phyloP scores from a whole-genome alignment of 2,329 filamentous ascomycete genomes.

The Sordariomycetes sp. region DNA sequence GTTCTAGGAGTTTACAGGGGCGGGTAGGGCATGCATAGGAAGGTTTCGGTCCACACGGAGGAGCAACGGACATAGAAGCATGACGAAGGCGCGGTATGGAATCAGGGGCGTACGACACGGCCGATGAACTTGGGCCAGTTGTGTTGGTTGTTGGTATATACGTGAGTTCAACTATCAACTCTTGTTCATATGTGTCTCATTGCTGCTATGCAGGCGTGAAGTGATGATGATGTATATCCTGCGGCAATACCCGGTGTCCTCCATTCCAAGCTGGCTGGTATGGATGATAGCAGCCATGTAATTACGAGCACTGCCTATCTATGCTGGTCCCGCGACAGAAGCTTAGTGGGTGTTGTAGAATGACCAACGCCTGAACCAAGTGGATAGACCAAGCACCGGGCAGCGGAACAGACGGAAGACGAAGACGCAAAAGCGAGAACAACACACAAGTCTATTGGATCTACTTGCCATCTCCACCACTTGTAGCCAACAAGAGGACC shows the following conservation, averaged over 20 bases:
- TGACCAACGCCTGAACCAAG: not conserved
- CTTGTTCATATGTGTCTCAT: not conserved
- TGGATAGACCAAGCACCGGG: not conserved
- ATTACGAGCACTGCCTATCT: too few species aligned
- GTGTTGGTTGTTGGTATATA: not conserved
- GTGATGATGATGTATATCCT: too few species aligned
- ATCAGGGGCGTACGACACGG: not conserved
- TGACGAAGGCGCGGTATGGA: not conserved
- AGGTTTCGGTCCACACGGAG: constrained; percentile 8
- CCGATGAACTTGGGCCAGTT: not conserved
- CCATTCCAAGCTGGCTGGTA: too few species aligned
- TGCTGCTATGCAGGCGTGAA: not conserved
- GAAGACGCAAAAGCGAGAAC: not conserved
- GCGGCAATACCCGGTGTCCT: too few species aligned
- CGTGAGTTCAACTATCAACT: not conserved
- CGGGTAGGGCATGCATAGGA: constrained; percentile 3
- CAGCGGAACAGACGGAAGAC: not conserved
- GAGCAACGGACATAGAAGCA: constrained; percentile 9
- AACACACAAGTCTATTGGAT: constrained; percentile 8
- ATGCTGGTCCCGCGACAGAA: too few species aligned
- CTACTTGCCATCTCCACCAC: constrained; percentile 40
- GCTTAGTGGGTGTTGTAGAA: too few species aligned
- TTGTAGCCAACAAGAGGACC: constrained; percentile 36
- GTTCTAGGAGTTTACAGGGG: not conserved
- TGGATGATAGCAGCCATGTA: too few species aligned